These are phyloP conservation scores for Guyanaporus albipodus DNA, from an alignment of 768 basidiomycete species.

Conservation along the genomic window DNA sequence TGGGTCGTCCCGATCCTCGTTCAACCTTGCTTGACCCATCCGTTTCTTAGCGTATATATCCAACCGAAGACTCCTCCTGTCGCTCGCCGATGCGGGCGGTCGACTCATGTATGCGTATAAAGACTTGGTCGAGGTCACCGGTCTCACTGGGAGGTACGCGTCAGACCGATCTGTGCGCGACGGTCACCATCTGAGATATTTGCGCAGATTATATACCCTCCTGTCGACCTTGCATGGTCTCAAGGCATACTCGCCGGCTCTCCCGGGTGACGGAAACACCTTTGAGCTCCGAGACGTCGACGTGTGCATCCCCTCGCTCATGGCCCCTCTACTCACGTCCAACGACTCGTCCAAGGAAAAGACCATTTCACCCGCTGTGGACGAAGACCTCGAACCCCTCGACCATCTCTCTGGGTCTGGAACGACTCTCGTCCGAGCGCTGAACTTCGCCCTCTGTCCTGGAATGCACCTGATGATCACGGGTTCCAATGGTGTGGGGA, in stretches of 20 bases:
- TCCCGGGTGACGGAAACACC: conserved; percentile 33
- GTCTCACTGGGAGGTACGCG: conserved; percentile 66
- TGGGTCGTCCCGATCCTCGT: conserved; percentile 15
- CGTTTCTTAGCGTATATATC: conserved; percentile 78
- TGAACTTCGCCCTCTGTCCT: conserved; percentile 57
- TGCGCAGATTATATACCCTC: conserved; percentile 71
- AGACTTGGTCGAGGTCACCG: conserved; percentile 91
- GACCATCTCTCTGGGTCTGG: conserved; percentile 20
- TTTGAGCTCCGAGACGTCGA: conserved; percentile 68
- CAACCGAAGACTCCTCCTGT: conserved; percentile 83
- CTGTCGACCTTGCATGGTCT: conserved; percentile 82
- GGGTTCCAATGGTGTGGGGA: conserved; percentile 89
- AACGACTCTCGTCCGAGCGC: conserved; percentile 58
- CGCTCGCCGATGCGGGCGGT: conserved; percentile 95
- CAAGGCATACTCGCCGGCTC: conserved; percentile 42
- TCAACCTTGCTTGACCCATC: background rate
- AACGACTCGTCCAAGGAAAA: conserved; percentile 5
- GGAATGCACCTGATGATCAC: conserved; percentile 94
- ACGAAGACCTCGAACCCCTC: conserved; percentile 14
- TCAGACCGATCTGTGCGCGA: background rate
- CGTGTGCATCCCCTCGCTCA: conserved; percentile 53
- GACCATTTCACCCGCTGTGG: background rate
- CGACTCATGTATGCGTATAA: conserved; percentile 97
- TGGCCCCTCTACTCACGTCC: background rate
- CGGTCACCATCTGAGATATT: background rate